Evolutionary conservation across 225 moss, liverwort and hornwort genomes (phyloP).

Genomic region (Straminergon stramineum): DNA sequence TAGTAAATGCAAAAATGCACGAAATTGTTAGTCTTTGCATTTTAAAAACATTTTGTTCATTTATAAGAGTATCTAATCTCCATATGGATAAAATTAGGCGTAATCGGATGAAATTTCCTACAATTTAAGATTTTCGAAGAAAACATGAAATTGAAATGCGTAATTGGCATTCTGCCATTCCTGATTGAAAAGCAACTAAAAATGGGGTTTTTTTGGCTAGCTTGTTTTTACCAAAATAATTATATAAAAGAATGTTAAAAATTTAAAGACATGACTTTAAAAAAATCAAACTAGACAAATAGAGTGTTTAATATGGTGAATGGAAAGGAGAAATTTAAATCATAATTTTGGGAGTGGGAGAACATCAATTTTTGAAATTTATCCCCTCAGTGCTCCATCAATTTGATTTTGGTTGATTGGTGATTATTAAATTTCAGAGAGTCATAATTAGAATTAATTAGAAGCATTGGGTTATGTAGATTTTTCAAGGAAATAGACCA

Average conservation of each 20-base stretch:
- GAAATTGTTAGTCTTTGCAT: not conserved
- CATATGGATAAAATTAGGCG: not conserved
- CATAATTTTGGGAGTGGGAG: accelerated
- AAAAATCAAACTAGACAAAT: too few species aligned
- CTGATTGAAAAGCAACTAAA: not conserved
- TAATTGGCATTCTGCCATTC: too few species aligned
- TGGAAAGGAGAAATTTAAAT: not conserved
- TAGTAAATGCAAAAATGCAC: too few species aligned
- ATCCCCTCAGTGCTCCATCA: accelerated
- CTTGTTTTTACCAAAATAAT: too few species aligned
- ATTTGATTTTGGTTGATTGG: accelerated
- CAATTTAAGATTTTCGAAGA: accelerated
- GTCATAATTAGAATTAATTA: not conserved
- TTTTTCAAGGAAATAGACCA: not conserved
- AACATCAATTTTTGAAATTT: too few species aligned
- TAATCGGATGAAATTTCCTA: not conserved
- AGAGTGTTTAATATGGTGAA: accelerated
- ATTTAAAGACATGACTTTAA: not conserved
- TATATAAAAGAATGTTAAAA: not conserved
- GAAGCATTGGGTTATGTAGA: not conserved
- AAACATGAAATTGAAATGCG: accelerated
- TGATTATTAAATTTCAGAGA: not conserved
- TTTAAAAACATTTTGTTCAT: not conserved
- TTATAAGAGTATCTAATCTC: too few species aligned
- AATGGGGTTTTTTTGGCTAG: accelerated